Base-by-base conservation (phyloP, 179 eudicot species). In the Spinacia oleracea region DNA sequence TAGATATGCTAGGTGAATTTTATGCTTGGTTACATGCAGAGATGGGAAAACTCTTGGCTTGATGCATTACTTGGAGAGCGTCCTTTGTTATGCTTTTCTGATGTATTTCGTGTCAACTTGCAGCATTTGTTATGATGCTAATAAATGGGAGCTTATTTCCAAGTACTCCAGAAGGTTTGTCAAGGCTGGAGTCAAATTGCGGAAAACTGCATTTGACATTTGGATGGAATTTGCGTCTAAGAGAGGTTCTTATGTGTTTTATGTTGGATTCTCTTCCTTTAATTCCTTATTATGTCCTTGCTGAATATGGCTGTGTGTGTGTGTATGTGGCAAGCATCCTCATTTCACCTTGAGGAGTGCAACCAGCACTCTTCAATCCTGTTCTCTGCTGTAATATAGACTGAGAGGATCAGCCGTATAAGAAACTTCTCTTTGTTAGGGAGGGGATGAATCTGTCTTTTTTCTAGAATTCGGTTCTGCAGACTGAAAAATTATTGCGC, bases 181-280 rank as follows among this genome's bases (percentile, higher is more conserved):
- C 78, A 89, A 78, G 84, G 90, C 88, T 25, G 97, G 97, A 81
- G 97, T 90, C 32, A 92, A 89, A 53, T 86, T 96, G 77, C 85
- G 98, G 42, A 89, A 85, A 82, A 80, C 87, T 78, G 80, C 98
- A 55, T 94, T 92, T 82, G 97, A 89, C 45, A 48, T 62, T 32
- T 96, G 98, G 97, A 89, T 94, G 97, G 92, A 84, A 31, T 91
- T 89, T 84, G 89, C 97, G 82, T 93, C 95, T 64, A 91, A 81
- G 80, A 86, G 81, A 90, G 99, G 99, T 96, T 59, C 74, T 45
- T 50, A 60, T 72, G 27, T 27, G 38, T 59, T 58, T 27, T 48
- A 35, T 40, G 43, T 73, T 79, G 32, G 53, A 58, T 53, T 72
- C 29, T 50, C 50, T 73, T n/a, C 35, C 38, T 18, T 66, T 27